Evolutionary conservation across 495 filamentous ascomycete species (phyloP), one percentile per base, ranked within the genome.

Genomic region (Hapsidospora chrysogenum): DNA sequence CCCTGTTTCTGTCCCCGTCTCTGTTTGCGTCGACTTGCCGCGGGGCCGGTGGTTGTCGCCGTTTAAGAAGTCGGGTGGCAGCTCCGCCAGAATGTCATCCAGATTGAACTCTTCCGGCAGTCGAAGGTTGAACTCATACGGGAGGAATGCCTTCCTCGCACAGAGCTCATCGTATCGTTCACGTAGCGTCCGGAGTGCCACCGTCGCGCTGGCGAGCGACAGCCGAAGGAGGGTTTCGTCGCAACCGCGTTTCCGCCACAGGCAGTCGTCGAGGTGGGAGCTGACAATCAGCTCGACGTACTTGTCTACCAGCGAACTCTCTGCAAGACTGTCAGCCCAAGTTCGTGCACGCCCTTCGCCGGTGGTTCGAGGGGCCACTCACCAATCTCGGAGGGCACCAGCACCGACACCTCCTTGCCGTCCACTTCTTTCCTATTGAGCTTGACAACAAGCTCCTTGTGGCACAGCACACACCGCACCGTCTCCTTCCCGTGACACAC

Each of bases 231-330:
- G 46, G 17, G 59, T 52, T 35, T 80, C 80, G 57, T 87, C 82
- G 50, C 85, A 92, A 11, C 82, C 81, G 36, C 69, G 74, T 55
- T 69, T 77, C 42, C 78, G 66, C 92, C 92, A 97, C 9, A 84
- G 65, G 52, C 89, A 97, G 39, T 67, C 71, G 36, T 80, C 78
- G n/a, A 72, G 66, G 51, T 97, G 89, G 17, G 70, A 76, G n/a
- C 70, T 68, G 15, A 78, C 54, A 31, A 94, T 72, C 48, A 81
- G 57, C 27, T 72, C 69, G 4, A 57, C 53, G 44, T 92, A 95
- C 41, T 75, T 74, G 23, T 81, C 66, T n/a, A 92, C 79, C 16
- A 97, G 59, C 30, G 69, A 73, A 23, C 76, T 58, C 33, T 76
- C 76, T 33, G 29, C 16, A n/a, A n/a, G n/a, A n/a, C n/a, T n/a